Conservation (phyloP, 768 basidiomycete species). For the Lanmaoa pseudosensibilis region DNA sequence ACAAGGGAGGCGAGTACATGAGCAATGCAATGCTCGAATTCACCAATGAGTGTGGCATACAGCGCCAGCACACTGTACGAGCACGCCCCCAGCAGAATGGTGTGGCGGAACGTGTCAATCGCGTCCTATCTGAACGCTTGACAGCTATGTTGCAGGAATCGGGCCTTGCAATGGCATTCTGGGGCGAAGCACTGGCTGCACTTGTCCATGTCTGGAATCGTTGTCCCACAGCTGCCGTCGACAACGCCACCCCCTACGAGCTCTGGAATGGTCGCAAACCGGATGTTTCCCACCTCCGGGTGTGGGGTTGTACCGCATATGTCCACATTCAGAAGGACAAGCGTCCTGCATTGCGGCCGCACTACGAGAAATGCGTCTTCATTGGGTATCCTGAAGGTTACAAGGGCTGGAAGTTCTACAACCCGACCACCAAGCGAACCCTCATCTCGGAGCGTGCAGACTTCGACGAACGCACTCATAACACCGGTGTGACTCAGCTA, state of each 20-base stretch:
- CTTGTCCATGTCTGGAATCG: slow-evolving; percentile 23
- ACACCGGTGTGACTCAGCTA: no score
- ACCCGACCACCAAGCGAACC: background rate
- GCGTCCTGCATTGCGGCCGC: accelerated
- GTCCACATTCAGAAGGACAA: background rate
- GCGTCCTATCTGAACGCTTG: background rate
- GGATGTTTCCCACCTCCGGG: background rate
- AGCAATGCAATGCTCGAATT: slow-evolving; percentile 24
- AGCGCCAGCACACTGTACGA: slow-evolving; percentile 2
- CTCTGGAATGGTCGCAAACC: background rate
- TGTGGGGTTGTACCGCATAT: background rate
- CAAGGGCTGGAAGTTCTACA: background rate
- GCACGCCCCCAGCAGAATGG: slow-evolving; percentile 4
- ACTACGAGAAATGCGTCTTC: background rate
- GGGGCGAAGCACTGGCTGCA: slow-evolving; percentile 21
- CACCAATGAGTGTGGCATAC: slow-evolving; percentile 9
- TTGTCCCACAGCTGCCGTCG: slow-evolving; percentile 14
- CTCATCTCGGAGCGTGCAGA: no score
- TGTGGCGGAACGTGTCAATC: background rate
- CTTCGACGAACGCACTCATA: no score
- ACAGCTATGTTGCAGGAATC: slow-evolving; percentile 21
- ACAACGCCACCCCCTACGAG: slow-evolving; percentile 10
- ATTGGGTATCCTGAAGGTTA: background rate
- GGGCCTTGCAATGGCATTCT: background rate
- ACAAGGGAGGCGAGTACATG: slow-evolving; percentile 34